Evolutionary conservation across 2,329 filamentous ascomycete genomes (phyloP).

Genomic region (Rachicladosporium sp.): DNA sequence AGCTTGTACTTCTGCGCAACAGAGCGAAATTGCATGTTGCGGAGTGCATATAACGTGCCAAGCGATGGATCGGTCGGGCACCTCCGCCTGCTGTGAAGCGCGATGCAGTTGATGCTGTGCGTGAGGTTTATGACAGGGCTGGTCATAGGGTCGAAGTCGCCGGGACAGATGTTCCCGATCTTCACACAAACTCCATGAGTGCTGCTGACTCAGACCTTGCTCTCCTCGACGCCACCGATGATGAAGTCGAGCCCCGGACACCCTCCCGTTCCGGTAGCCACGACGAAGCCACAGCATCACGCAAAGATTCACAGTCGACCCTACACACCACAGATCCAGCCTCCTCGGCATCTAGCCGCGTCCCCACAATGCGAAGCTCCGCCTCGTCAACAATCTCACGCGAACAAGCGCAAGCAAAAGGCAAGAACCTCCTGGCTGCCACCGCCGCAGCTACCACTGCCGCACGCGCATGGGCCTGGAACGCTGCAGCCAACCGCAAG

Average conservation of each 20-base stretch:
- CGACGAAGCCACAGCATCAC: too few relatives aligned
- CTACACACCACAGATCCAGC: background rate
- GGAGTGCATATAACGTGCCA: background rate
- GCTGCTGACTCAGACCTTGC: too few relatives aligned
- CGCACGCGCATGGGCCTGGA: conserved; percentile 21
- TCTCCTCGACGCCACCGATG: too few relatives aligned
- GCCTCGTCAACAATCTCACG: conserved; percentile 2
- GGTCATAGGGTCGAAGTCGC: too few relatives aligned
- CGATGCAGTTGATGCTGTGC: conserved; percentile 19
- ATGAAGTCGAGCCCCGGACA: too few relatives aligned
- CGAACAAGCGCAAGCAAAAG: conserved; percentile 6
- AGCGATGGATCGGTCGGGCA: conserved; percentile 5
- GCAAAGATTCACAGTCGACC: too few relatives aligned
- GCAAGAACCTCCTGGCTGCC: conserved; percentile 18
- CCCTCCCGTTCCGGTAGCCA: too few relatives aligned
- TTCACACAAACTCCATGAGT: background rate
- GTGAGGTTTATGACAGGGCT: conserved; percentile 14
- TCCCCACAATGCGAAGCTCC: background rate
- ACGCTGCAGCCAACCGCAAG: conserved; percentile 15
- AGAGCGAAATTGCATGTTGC: too few relatives aligned
- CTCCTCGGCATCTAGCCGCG: conserved; percentile 2
- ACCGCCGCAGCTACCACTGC: conserved; percentile 22
- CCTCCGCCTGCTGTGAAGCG: conserved; percentile 1
- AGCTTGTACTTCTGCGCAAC: too few relatives aligned
- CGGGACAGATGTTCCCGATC: too few relatives aligned